Evolutionary conservation across 495 filamentous ascomycete genomes (phyloP).

Genomic region (Aspergillus nidulans): DNA sequence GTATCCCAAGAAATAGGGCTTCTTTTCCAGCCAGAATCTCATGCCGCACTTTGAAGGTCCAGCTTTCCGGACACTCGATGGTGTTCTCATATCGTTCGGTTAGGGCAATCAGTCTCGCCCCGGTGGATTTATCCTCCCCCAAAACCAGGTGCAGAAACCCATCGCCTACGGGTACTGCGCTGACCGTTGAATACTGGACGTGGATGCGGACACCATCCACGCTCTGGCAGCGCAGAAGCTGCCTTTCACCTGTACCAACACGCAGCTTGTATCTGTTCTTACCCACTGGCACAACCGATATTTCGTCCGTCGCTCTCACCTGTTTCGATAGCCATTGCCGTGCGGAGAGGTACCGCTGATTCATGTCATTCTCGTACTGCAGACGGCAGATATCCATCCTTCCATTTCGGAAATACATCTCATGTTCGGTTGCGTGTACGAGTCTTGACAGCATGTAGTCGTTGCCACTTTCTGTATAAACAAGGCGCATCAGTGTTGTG

Average conservation of each 20-base stretch:
- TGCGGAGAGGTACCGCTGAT: background rate
- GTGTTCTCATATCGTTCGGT: no score
- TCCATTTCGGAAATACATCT: background rate
- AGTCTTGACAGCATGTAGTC: background rate
- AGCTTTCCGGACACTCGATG: background rate
- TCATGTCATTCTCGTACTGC: background rate
- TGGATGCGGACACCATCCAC: no score
- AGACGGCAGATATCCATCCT: constrained; percentile 3
- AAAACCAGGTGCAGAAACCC: background rate
- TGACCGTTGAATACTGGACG: no score
- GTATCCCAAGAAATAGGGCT: background rate
- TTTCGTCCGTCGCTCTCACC: background rate
- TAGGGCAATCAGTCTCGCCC: no score
- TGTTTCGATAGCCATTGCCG: no score
- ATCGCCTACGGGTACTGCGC: no score
- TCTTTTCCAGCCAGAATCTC: background rate
- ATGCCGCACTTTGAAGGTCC: background rate
- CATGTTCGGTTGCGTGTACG: background rate
- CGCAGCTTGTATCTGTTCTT: no score
- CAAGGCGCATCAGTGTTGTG: constrained; percentile 2
- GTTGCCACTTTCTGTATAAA: background rate
- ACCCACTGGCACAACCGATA: background rate
- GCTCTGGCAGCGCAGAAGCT: no score
- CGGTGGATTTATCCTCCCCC: background rate
- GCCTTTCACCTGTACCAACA: no score